Conservation (phyloP, 2,329 filamentous ascomycete species). For the Nigrospora osmanthi region DNA sequence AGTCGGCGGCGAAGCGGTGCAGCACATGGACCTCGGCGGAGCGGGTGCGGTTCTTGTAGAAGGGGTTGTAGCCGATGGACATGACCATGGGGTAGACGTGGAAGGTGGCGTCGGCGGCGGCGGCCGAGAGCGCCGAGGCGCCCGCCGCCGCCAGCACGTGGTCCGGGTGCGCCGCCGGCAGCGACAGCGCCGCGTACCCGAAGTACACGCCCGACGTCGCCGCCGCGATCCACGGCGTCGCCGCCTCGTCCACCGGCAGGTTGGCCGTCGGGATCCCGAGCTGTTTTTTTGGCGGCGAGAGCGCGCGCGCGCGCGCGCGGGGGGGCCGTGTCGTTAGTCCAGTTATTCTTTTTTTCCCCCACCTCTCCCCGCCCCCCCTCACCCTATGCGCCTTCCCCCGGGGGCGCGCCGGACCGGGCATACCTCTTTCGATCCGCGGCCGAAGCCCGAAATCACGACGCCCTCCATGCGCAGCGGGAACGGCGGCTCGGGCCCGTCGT, state of each 20-base stretch:
- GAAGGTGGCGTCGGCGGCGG: constrained; percentile 10
- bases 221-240: constrained; percentile 51
- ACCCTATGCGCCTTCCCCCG: too few species aligned
- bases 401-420: constrained; percentile 14
- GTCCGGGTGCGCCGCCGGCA: constrained; percentile 41
- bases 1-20: constrained; percentile 68
- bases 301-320: too few species aligned
- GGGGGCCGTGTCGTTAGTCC: too few species aligned
- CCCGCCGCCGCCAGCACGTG: constrained; percentile 1
- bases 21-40: constrained; percentile 89
- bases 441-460: constrained; percentile 86
- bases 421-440: constrained; percentile 87
- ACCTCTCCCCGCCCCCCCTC: too few species aligned
- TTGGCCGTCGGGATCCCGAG: constrained; percentile 97
- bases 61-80: constrained; percentile 95
- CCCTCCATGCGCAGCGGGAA: constrained; percentile 82
- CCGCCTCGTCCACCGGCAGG: constrained; percentile 62
- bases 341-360: too few species aligned
- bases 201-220: constrained; percentile 84
- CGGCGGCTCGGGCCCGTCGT: constrained; percentile 65
- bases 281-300: constrained; percentile 29
- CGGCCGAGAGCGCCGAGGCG: constrained; percentile 13
- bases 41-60: constrained; percentile 85
- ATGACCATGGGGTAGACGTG: constrained; percentile 78
- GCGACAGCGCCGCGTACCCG: constrained; percentile 73